These are phyloP conservation scores for Hymenoscyphus fructigenus DNA, from an alignment of 2,329 filamentous ascomycete genomes.

Conservation along the genomic window DNA sequence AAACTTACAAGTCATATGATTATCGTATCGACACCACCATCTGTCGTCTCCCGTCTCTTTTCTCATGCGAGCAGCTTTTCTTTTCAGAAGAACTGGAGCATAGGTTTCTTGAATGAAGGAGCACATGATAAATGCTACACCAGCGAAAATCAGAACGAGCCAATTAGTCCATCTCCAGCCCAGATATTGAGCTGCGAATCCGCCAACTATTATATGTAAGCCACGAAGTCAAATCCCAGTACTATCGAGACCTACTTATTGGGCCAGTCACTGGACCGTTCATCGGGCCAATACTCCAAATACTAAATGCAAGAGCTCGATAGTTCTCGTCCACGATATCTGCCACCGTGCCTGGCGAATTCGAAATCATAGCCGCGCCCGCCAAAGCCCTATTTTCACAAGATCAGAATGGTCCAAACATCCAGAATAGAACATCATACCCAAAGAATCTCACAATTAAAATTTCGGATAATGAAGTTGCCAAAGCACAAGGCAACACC, in stretches of 20 bases:
- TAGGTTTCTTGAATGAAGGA: constrained; percentile 72
- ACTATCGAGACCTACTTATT: constrained; percentile 41
- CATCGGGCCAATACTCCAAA: constrained; percentile 82
- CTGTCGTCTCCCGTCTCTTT: constrained; percentile 69
- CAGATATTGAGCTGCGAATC: constrained; percentile 73
- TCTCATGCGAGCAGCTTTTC: constrained; percentile 61
- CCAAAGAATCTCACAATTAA: constrained; percentile 74
- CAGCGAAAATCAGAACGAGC: constrained; percentile 72
- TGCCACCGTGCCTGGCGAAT: constrained; percentile 77
- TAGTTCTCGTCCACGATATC: constrained; percentile 81
- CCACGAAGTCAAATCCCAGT: neutral
- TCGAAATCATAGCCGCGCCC: constrained; percentile 78
- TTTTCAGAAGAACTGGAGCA: constrained; percentile 66
- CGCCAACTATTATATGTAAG: constrained; percentile 36
- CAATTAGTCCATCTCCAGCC: constrained; percentile 90
- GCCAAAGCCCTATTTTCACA: constrained; percentile 54
- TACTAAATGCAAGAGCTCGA: constrained; percentile 76
- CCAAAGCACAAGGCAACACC: constrained; percentile 70
- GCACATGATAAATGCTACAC: constrained; percentile 58
- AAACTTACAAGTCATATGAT: constrained; percentile 44
- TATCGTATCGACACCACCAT: constrained; percentile 80
- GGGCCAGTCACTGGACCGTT: constrained; percentile 70
- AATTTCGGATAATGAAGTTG: constrained; percentile 65
- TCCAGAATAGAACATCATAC: constrained; percentile 40
- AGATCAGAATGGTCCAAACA: neutral